Base-by-base conservation (phyloP, 441 rosid genomes). In the Codiaeum variegatum region DNA sequence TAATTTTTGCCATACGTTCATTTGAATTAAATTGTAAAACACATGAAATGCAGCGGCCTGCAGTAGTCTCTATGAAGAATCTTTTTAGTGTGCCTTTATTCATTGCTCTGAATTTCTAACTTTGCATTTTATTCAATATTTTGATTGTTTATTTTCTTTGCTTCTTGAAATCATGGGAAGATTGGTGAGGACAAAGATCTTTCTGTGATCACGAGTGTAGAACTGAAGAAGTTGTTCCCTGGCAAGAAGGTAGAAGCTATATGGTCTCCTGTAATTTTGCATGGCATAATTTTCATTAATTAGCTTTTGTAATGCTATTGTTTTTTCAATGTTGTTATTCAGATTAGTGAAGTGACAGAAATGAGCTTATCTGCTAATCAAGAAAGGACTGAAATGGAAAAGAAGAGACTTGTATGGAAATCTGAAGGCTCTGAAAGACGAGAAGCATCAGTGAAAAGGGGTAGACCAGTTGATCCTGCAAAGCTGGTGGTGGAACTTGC, bases 121-220 rank as follows among this genome's bases (percentile, higher is more conserved):
- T 28, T 6, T 31, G 10, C 12, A 2, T 42, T 23, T 36, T 40
- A 31, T 60, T 8, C 31, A 55, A 29, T 21, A 15, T 63, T 36
- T 47, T 12, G 38, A 15, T 4, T 26, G 34, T 47, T 61, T 31
- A 8, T 61, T 28, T 77, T 4, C 23, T 42, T 51, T 70, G 62
- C 23, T 77, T 47, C 59, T 19, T 71, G 66, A 67, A 52, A 75
- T 72, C 73, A 68, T 76, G 29, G 59, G 56, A 67, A 95, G 99
- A 76, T 89, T 69, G 97, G 91, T 34, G 99, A 96, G 82, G 96
- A 96, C 84, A 88, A 86, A 76, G 92, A 90, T 73, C 90, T 88
- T 51, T 93, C 98, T 6, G 84, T 79, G 60, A 83, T 83, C 81
- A 84, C 97, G 36, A 90, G 71, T 19, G 98, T 93, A 47, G 92